Percentiles rank a stretch among this genome's conserved stretches.
phyloP scores from a whole-genome alignment of 192 early-diverging fungal species.

The Umbelopsis ramanniana region DNA sequence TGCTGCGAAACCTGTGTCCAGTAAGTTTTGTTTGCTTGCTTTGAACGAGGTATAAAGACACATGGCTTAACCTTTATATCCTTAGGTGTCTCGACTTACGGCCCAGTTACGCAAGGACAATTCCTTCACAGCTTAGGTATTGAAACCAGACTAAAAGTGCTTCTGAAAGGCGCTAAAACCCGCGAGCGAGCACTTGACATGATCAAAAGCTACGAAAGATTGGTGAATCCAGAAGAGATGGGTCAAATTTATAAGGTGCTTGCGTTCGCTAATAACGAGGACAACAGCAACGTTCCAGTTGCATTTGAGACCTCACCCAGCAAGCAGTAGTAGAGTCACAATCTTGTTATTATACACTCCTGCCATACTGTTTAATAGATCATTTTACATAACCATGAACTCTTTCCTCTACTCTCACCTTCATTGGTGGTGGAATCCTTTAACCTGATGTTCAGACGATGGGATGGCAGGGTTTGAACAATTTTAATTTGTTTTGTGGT shows the following conservation, averaged over 20 bases:
- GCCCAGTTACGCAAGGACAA: constrained; percentile 80
- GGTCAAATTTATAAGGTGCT: constrained; percentile 87
- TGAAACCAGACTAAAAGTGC: constrained; percentile 66
- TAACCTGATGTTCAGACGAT: too few relatives aligned
- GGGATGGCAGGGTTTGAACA: not conserved
- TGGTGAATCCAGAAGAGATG: constrained; percentile 81
- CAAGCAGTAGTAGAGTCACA: not conserved
- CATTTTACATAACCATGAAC: not conserved
- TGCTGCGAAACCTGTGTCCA: constrained; percentile 45
- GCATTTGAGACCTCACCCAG: not conserved
- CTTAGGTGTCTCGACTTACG: constrained; percentile 53
- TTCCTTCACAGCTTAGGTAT: constrained; percentile 86
- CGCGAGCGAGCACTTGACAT: constrained; percentile 59
- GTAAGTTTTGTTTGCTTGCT: not conserved
- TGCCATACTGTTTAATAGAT: too few relatives aligned
- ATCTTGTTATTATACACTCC: too few relatives aligned
- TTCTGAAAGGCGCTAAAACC: constrained; percentile 62
- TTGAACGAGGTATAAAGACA: not conserved
- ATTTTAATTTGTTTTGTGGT: not conserved
- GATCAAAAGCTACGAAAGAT: constrained; percentile 70
- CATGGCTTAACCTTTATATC: not conserved
- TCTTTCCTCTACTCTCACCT: too few relatives aligned
- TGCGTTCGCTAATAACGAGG: constrained; percentile 43
- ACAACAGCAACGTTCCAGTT: not conserved
- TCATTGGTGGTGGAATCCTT: too few relatives aligned